Evolutionary conservation across 495 filamentous ascomycete species (phyloP).

Genomic region (Hypoxylon lenormandii): DNA sequence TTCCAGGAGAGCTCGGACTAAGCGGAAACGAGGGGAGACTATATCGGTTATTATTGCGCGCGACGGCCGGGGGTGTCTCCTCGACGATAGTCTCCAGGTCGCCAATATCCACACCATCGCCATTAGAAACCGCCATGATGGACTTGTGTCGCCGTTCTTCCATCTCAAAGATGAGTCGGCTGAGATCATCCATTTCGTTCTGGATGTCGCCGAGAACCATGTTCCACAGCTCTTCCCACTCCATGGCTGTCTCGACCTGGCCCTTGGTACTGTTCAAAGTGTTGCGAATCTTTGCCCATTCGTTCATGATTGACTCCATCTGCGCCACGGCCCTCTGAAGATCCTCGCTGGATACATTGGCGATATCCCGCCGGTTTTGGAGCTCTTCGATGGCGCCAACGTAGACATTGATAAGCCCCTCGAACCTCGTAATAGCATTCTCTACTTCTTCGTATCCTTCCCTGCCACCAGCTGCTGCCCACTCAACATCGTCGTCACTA

Average conservation of each 20-base stretch:
- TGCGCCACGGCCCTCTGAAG: conserved; percentile 78
- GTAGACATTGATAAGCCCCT: conserved; percentile 87
- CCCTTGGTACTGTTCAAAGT: conserved; percentile 81
- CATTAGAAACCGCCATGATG: conserved; percentile 68
- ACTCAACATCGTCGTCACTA: conserved; percentile 95
- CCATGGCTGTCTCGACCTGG: conserved; percentile 95
- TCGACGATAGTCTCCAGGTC: conserved; percentile 95
- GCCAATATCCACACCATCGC: conserved; percentile 79
- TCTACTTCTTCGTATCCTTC: conserved; percentile 92
- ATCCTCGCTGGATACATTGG: conserved; percentile 72
- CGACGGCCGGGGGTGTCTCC: conserved; percentile 74
- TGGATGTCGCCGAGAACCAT: conserved; percentile 93
- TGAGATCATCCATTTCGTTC: conserved; percentile 85
- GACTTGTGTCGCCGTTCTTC: conserved; percentile 88
- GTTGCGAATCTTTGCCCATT: conserved; percentile 82
- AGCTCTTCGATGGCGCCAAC: conserved; percentile 89
- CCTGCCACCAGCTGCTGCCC: conserved; percentile 91
- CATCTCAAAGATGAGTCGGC: conserved; percentile 91
- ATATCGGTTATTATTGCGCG: conserved; percentile 73
- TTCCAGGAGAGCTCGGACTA: conserved; percentile 67
- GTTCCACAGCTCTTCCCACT: conserved; percentile 98
- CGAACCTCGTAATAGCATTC: conserved; percentile 83
- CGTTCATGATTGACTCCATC: conserved; percentile 86
- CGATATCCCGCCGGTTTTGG: conserved; percentile 82
- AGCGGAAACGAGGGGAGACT: conserved; percentile 71